These are phyloP conservation scores for Corymbia citriodora DNA, from an alignment of 441 rosid genomes.

Conservation along the genomic window DNA sequence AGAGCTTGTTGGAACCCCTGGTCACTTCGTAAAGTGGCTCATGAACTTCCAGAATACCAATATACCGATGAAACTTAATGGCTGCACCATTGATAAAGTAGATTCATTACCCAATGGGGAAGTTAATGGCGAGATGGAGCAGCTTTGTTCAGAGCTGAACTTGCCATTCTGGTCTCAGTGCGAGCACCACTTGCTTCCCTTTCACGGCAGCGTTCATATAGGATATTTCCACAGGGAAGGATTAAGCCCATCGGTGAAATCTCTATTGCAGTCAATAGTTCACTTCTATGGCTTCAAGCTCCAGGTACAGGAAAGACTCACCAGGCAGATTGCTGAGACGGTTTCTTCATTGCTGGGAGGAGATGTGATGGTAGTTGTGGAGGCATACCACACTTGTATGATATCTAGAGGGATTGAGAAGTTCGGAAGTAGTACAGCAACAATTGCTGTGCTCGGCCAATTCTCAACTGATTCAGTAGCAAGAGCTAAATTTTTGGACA, in stretches of 20 bases:
- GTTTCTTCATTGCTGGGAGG: slow-evolving; percentile 60
- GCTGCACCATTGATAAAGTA: slow-evolving; percentile 27
- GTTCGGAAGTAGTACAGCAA: slow-evolving; percentile 82
- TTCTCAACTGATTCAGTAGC: slow-evolving; percentile 53
- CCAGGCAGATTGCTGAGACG: slow-evolving; percentile 84
- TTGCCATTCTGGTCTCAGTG: slow-evolving; percentile 85
- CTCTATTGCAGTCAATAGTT: slow-evolving; percentile 65
- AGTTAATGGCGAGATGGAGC: slow-evolving; percentile 19
- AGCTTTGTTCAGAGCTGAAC: slow-evolving; percentile 53
- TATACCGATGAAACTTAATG: slow-evolving; percentile 50
- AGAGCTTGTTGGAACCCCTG: slow-evolving; percentile 78
- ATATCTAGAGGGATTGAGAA: slow-evolving; percentile 94
- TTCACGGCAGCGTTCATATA: slow-evolving; percentile 85
- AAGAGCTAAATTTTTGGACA: slow-evolving; percentile 59
- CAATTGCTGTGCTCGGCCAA: slow-evolving; percentile 75
- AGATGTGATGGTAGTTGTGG: slow-evolving; percentile 86
- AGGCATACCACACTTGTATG: slow-evolving; percentile 92
- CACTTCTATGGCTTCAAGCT: slow-evolving; percentile 91
- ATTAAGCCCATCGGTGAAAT: slow-evolving; percentile 31
- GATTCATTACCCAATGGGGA: slow-evolving; percentile 24
- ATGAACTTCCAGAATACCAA: slow-evolving; percentile 65
- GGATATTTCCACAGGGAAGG: slow-evolving; percentile 64
- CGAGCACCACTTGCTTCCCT: slow-evolving; percentile 95
- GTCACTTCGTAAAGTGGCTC: slow-evolving; percentile 70
- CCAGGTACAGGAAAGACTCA: slow-evolving; percentile 95